Conservation (phyloP, 805 yeast species). For the Yarrowia sp. region DNA sequence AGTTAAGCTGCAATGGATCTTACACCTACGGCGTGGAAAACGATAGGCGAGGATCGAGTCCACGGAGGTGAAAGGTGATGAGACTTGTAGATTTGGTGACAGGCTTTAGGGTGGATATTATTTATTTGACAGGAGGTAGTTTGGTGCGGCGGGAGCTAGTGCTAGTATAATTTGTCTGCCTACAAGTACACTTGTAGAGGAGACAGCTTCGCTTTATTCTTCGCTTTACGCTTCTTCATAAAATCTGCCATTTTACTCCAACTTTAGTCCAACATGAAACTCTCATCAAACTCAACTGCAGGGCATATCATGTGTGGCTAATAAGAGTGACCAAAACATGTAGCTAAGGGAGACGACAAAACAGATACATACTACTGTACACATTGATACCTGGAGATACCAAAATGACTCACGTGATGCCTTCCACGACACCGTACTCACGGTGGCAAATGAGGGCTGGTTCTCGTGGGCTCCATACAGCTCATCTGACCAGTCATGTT, state of each 20-base stretch:
- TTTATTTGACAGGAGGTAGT: too few species aligned
- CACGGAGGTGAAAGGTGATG: not conserved
- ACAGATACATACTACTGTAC: not conserved
- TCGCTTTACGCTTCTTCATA: not conserved
- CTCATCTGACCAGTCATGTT: constrained; percentile 32
- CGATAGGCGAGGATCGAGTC: constrained; percentile 5
- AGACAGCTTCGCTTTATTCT: too few species aligned
- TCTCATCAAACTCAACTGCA: constrained; percentile 6
- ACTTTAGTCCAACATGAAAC: constrained; percentile 2
- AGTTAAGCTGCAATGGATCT: not conserved
- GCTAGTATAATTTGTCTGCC: too few species aligned
- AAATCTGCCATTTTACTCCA: too few species aligned
- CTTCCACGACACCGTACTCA: not conserved
- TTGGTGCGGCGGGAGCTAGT: too few species aligned
- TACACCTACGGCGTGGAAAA: constrained; percentile 16
- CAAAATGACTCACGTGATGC: not conserved
- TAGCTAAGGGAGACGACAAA: not conserved
- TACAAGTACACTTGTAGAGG: too few species aligned
- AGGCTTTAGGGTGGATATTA: too few species aligned
- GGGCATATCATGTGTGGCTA: constrained; percentile 4
- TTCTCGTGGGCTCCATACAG: not conserved
- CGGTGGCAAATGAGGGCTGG: constrained; percentile 23
- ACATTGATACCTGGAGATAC: not conserved
- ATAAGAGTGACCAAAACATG: not conserved
- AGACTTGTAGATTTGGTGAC: too few species aligned